Percentiles rank a stretch among this genome's conserved stretches.
These are phyloP conservation scores for Conoideocrella luteorostrata DNA, from an alignment of 2,329 filamentous ascomycete genomes.

Conservation along the genomic window DNA sequence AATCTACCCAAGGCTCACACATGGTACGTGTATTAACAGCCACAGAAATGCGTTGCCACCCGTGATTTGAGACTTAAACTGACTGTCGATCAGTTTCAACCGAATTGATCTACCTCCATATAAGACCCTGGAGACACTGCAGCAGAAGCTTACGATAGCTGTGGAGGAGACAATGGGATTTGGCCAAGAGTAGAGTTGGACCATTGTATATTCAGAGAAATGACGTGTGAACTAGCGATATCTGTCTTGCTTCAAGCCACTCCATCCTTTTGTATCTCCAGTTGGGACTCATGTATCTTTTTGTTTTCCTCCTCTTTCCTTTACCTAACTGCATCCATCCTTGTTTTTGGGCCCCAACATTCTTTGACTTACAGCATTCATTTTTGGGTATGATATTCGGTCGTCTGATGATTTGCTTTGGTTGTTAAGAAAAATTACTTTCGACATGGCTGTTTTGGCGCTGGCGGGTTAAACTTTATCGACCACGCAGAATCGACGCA, in stretches of 20 bases:
- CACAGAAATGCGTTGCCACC: no score
- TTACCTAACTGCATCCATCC: not conserved
- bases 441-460: no score
- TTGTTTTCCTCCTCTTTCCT: not conserved
- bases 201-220: slow-evolving; percentile 1
- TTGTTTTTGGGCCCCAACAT: not conserved
- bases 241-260: slow-evolving; percentile 1
- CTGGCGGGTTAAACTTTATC: no score
- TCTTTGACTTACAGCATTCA: slow-evolving; percentile 1
- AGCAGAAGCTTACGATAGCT: slow-evolving; percentile 88
- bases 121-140: slow-evolving; percentile 77
- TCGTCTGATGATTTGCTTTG: no score
- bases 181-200: slow-evolving; percentile 72
- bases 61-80: slow-evolving; percentile 14
- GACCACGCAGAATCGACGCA: no score
- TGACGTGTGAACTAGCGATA: slow-evolving; percentile 4
- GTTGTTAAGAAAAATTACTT: no score
- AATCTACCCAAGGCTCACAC: slow-evolving; percentile 97
- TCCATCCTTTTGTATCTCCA: not conserved
- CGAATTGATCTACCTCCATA: slow-evolving; percentile 92
- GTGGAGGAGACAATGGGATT: slow-evolving; percentile 99
- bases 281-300: not conserved
- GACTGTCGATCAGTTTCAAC: slow-evolving; percentile 66
- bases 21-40: slow-evolving; percentile 68
- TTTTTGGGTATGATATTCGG: not conserved